Conservation (phyloP, 352 stramenopile genomes). For the Elongisporangium prolatum region DNA sequence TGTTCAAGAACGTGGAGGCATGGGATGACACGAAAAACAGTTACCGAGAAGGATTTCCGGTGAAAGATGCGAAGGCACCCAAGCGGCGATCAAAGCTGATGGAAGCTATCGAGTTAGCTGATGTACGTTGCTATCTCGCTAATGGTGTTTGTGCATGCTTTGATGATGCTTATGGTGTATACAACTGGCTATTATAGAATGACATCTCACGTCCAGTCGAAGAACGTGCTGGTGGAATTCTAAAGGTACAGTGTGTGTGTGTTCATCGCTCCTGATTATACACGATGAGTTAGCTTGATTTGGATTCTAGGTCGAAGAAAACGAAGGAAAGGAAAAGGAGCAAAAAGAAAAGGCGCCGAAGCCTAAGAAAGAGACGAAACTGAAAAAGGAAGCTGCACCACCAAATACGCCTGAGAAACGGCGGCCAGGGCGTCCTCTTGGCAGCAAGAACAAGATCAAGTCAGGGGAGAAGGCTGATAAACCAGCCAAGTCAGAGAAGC, state of each 20-base stretch:
- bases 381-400: not conserved
- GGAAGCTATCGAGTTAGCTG: conserved; percentile 59
- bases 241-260: not conserved
- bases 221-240: not conserved
- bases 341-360: conserved; percentile 11
- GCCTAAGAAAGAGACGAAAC: conserved; percentile 6
- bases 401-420: not conserved
- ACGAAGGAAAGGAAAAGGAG: not conserved
- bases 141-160: not conserved
- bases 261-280: not conserved
- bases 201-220: not conserved
- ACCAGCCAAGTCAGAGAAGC: conserved; percentile 2
- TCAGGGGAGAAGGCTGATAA: conserved; percentile 10
- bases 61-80: conserved; percentile 67
- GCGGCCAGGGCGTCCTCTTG: not conserved
- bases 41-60: conserved; percentile 57
- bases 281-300: not conserved
- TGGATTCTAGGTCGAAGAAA: not conserved
- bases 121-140: conserved; percentile 34
- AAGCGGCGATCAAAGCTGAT: conserved; percentile 67
- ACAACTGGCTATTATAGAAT: not conserved
- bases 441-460: not conserved
- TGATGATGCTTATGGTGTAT: conserved; percentile 7
- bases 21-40: conserved; percentile 70
- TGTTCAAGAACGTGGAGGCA: conserved; percentile 60